Evolutionary conservation across 1,284 basidiomycete genomes (phyloP), one percentile per base, ranked within the genome.

Genomic region (Malassezia caprae): DNA sequence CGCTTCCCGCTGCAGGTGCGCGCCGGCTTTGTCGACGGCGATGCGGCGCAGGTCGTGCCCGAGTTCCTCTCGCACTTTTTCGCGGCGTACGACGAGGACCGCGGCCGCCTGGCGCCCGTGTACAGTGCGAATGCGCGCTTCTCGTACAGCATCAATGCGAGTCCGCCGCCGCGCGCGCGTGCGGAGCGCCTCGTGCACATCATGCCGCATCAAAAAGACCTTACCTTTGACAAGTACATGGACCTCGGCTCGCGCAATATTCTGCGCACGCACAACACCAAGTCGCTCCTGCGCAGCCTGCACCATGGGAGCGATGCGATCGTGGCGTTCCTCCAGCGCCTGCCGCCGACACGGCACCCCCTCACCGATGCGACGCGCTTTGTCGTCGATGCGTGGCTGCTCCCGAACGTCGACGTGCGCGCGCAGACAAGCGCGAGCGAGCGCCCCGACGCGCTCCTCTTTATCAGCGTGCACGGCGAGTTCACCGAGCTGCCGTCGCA

Each of bases 401-500:
- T 77, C 51, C 72, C 74, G 0, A 73, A 71, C 40, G 58, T 84
- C 84, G 64, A 62, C 15, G 59, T 72, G n/a, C 55, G 64, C 8
- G 69, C 69, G 3, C 57, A 61, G 28, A 55, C 68, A 26, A 51
- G 53, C 32, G 63, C 59, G 13, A 49, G 58, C 21, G 63, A 49
- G 80, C 77, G 72, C 12, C 76, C 75, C 5, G 75, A 77, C 34
- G 78, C 78, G 6, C 75, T 79, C 48, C 76, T 98, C 48, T 84
- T 93, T 67, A 80, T 93, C 60, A 83, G 82, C 51, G 81, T 96
- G 28, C 90, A 96, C 72, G 93, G 93, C 7, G 85, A 96, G 73
- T 94, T 91, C 71, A 80, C 80, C 47, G 93, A 98, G 80, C 76
- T 69, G 34, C 78, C 78, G 2, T 69, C 71, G 23, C 68, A 76